A percentile compares a stretch with the other conserved stretches of the same genome.
Evolutionary conservation across 108 stramenopile genomes (phyloP).

Genomic region (Chaetoceros tenuissimus): DNA sequence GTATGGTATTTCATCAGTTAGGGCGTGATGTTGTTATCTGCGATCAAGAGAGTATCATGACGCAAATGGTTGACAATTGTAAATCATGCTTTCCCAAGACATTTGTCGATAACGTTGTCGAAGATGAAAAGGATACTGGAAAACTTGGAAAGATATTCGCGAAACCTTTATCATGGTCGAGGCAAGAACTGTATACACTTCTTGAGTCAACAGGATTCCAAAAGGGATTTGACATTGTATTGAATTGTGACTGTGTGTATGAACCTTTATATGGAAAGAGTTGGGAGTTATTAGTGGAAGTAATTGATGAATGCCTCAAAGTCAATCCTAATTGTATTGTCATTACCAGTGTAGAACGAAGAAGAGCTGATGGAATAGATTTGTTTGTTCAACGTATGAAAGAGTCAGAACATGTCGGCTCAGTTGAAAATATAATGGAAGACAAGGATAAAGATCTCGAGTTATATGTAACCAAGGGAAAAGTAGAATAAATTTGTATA

Average conservation of each 20-base stretch:
- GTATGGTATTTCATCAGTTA: slow-evolving; percentile 55
- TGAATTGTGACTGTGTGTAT: slow-evolving; percentile 84
- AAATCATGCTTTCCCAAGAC: slow-evolving; percentile 30
- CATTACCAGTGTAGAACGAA: slow-evolving; percentile 67
- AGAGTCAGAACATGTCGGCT: slow-evolving; percentile 12
- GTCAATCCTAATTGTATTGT: slow-evolving; percentile 42
- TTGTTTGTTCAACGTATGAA: slow-evolving; percentile 36
- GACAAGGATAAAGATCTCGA: slow-evolving; percentile 20
- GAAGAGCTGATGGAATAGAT: slow-evolving; percentile 58
- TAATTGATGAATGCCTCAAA: slow-evolving; percentile 42
- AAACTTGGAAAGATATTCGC: slow-evolving; percentile 7
- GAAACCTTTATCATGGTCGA: slow-evolving; percentile 42
- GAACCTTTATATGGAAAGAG: slow-evolving; percentile 75
- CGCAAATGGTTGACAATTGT: slow-evolving; percentile 53
- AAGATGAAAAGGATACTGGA: neutral
- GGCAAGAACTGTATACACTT: slow-evolving; percentile 15
- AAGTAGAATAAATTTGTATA: too few species aligned
- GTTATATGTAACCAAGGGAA: slow-evolving; percentile 24
- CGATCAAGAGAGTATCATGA: slow-evolving; percentile 52
- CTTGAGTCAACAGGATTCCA: slow-evolving; percentile 1
- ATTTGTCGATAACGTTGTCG: neutral
- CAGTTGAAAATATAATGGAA: slow-evolving; percentile 21
- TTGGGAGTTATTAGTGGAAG: slow-evolving; percentile 60
- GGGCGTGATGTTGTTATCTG: slow-evolving; percentile 46
- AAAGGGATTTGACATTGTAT: slow-evolving; percentile 52